Conservation (phyloP, 2,329 filamentous ascomycete species). For the Stylonectria norvegica region DNA sequence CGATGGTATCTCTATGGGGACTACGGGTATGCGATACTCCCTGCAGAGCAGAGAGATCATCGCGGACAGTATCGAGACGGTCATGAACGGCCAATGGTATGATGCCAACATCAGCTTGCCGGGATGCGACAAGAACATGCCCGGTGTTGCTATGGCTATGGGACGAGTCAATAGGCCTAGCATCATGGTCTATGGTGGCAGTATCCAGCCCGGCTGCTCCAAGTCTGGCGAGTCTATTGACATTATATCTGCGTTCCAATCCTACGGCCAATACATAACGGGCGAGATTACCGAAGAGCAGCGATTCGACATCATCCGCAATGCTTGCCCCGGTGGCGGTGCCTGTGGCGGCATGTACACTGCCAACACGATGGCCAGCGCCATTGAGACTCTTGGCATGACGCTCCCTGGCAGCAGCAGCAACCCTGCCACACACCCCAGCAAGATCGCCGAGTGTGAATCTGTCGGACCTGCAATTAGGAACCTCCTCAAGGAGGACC, state of each 20-base stretch:
- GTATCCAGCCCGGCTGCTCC: slow-evolving; percentile 87
- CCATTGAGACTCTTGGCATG: slow-evolving; percentile 87
- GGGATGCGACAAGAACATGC: slow-evolving; percentile 99
- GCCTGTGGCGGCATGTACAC: slow-evolving; percentile 89
- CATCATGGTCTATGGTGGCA: slow-evolving; percentile 96
- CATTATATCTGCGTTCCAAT: slow-evolving; percentile 96
- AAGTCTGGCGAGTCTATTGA: slow-evolving; percentile 74
- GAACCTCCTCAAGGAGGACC: slow-evolving; percentile 71
- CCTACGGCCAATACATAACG: slow-evolving; percentile 90
- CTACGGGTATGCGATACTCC: slow-evolving; percentile 92
- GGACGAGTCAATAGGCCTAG: slow-evolving; percentile 89
- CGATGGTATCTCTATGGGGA: slow-evolving; percentile 98
- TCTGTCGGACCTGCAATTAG: slow-evolving; percentile 70
- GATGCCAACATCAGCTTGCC: slow-evolving; percentile 96
- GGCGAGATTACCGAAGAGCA: slow-evolving; percentile 88
- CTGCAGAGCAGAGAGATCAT: slow-evolving; percentile 95
- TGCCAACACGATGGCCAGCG: slow-evolving; percentile 89
- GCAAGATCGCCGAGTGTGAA: slow-evolving; percentile 71
- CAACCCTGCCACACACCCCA: slow-evolving; percentile 69
- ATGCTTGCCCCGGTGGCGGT: slow-evolving; percentile 68
- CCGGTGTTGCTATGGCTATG: slow-evolving; percentile 88
- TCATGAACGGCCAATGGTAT: slow-evolving; percentile 99
- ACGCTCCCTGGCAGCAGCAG: slow-evolving; percentile 80
- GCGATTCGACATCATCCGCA: slow-evolving; percentile 89
- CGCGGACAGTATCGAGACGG: slow-evolving; percentile 96